phyloP scores from a whole-genome alignment of 2,329 filamentous ascomycete species.

The Aspergillus sergii region DNA sequence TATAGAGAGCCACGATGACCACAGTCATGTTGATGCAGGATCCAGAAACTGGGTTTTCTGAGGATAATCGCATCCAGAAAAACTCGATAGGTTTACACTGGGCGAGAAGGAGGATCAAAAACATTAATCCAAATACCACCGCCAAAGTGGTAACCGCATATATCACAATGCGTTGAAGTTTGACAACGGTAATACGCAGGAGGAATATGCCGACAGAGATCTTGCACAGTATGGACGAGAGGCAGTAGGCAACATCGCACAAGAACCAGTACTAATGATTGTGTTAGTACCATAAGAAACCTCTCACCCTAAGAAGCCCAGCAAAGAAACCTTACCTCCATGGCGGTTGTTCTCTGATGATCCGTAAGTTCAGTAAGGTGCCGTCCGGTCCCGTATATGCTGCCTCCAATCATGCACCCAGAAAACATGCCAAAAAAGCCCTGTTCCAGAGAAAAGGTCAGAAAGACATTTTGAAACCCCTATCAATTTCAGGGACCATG shows the following conservation, averaged over 20 bases:
- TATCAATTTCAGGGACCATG: no score
- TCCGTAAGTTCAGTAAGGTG: slow-evolving; percentile 17
- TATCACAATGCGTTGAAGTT: slow-evolving; percentile 49
- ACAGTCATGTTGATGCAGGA: slow-evolving; percentile 15
- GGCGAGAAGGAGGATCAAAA: slow-evolving; percentile 50
- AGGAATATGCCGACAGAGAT: slow-evolving; percentile 54
- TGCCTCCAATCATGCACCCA: slow-evolving; percentile 24
- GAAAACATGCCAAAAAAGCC: slow-evolving; percentile 25
- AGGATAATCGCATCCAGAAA: slow-evolving; percentile 46
- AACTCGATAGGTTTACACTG: slow-evolving; percentile 52
- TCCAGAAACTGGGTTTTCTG: slow-evolving; percentile 2
- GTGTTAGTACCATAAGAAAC: neutral
- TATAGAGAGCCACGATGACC: slow-evolving; percentile 19
- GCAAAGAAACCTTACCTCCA: slow-evolving; percentile 16
- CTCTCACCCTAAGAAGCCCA: neutral
- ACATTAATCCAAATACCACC: slow-evolving; percentile 45
- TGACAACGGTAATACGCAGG: slow-evolving; percentile 48
- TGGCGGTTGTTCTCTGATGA: slow-evolving; percentile 16
- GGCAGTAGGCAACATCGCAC: slow-evolving; percentile 52
- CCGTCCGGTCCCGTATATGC: slow-evolving; percentile 26
- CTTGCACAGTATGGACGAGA: slow-evolving; percentile 49
- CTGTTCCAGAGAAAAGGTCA: slow-evolving; percentile 4
- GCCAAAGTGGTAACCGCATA: slow-evolving; percentile 44
- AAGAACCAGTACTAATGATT: slow-evolving; percentile 46
- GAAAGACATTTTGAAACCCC: neutral